Conservation (phyloP, 257 asterid genomes). For the Solanum stenotomum region DNA sequence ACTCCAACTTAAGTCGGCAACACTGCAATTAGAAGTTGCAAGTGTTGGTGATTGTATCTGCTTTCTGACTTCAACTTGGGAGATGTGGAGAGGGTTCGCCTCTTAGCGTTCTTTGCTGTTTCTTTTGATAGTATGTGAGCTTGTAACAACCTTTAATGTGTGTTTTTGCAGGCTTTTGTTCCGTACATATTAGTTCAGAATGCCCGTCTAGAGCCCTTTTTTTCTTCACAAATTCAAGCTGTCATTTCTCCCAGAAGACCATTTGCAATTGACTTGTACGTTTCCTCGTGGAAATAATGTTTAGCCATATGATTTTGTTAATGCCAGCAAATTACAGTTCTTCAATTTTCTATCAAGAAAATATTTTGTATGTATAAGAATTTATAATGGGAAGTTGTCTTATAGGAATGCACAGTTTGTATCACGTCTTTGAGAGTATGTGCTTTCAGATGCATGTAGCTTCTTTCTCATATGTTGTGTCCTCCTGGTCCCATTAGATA, state of each 20-base stretch:
- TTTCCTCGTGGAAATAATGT: background rate
- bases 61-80: background rate
- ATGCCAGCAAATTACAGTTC: background rate
- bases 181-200: background rate
- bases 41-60: background rate
- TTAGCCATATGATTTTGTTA: constrained; percentile 1
- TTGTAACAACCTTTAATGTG: background rate
- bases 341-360: background rate
- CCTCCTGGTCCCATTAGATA: background rate
- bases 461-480: background rate
- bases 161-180: background rate
- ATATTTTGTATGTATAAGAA: background rate
- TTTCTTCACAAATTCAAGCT: background rate
- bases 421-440: background rate
- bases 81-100: background rate
- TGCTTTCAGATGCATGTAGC: background rate
- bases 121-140: background rate
- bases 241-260: background rate
- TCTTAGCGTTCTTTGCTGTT: background rate
- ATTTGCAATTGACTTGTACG: background rate
- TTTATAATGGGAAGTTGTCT: background rate
- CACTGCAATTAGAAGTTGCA: background rate
- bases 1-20: background rate
- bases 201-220: background rate
- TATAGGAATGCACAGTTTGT: background rate